Conservation (phyloP, 2,329 filamentous ascomycete species). For the Coniochaeta pulveracea region DNA sequence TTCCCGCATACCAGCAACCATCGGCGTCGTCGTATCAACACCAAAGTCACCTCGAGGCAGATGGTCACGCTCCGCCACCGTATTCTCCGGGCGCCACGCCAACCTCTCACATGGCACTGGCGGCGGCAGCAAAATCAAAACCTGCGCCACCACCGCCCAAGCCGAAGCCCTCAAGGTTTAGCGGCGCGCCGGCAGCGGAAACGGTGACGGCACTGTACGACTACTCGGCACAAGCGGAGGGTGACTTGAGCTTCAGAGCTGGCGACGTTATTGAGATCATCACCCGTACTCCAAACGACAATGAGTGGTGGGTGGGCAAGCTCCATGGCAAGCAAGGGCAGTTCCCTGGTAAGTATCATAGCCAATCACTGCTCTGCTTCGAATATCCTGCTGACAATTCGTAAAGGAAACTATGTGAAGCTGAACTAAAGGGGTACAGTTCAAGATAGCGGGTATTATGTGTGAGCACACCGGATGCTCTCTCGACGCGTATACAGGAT, state of each 20-base stretch:
- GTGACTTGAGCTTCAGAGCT: constrained; percentile 80
- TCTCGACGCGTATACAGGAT: no score
- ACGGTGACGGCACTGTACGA: constrained; percentile 89
- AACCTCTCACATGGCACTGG: constrained; percentile 18
- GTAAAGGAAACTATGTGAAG: constrained; percentile 33
- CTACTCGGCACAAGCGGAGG: constrained; percentile 89
- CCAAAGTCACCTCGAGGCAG: constrained; percentile 23
- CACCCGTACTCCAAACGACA: constrained; percentile 72
- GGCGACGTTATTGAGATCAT: constrained; percentile 89
- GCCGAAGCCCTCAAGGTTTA: constrained; percentile 66
- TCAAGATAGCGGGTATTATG: no score
- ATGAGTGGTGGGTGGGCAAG: constrained; percentile 94
- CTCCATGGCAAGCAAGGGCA: constrained; percentile 73
- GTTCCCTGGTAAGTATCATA: constrained; percentile 67
- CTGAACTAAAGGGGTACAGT: no score
- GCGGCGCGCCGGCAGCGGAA: constrained; percentile 53
- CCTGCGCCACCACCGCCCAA: constrained; percentile 21
- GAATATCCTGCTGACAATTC: background rate
- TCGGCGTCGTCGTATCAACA: constrained; percentile 8
- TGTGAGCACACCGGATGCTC: no score
- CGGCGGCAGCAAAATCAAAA: constrained; percentile 51
- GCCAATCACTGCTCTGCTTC: background rate
- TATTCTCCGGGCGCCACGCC: constrained; percentile 42
- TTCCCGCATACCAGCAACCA: constrained; percentile 10
- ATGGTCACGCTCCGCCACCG: constrained; percentile 53